phyloP scores from a whole-genome alignment of 805 yeast species.

The Barnettozyma sp. region DNA sequence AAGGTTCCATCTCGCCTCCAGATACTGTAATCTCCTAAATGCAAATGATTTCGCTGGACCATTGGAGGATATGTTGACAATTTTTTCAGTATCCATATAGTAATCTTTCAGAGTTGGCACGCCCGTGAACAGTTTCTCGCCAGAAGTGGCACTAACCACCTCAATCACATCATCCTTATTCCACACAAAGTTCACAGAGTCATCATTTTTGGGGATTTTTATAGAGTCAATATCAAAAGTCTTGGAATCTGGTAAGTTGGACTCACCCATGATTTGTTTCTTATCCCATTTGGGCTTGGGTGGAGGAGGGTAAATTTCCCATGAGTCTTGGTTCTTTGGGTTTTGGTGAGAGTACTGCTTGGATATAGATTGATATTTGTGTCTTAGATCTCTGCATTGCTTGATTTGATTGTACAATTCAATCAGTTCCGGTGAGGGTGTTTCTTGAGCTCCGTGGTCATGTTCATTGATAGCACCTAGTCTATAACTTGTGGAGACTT shows the following conservation, averaged over 20 bases:
- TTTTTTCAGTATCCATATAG: slow-evolving; percentile 71
- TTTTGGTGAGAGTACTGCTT: slow-evolving; percentile 68
- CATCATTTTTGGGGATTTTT: slow-evolving; percentile 43
- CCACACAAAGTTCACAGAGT: slow-evolving; percentile 33
- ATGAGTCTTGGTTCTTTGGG: slow-evolving; percentile 69
- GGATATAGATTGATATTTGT: slow-evolving; percentile 65
- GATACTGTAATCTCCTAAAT: slow-evolving; percentile 82
- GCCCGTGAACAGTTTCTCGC: slow-evolving; percentile 38
- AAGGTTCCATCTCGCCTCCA: slow-evolving; percentile 95
- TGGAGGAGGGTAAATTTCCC: slow-evolving; percentile 89
- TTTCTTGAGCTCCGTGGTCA: slow-evolving; percentile 46
- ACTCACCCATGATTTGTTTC: slow-evolving; percentile 41
- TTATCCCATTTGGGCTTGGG: slow-evolving; percentile 86
- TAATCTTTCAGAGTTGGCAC: slow-evolving; percentile 83
- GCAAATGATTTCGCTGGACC: slow-evolving; percentile 98
- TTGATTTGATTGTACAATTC: slow-evolving; percentile 56
- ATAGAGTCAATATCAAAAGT: slow-evolving; percentile 38
- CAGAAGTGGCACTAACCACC: slow-evolving; percentile 36
- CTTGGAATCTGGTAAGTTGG: slow-evolving; percentile 34
- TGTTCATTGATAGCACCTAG: slow-evolving; percentile 40
- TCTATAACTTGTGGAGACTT: slow-evolving; percentile 29
- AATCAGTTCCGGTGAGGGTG: slow-evolving; percentile 62
- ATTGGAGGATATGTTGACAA: slow-evolving; percentile 73
- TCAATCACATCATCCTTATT: slow-evolving; percentile 69
- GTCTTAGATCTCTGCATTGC: slow-evolving; percentile 65